phyloP scores from a whole-genome alignment of 2,329 filamentous ascomycete genomes.

The Colletotrichum graminicola region DNA sequence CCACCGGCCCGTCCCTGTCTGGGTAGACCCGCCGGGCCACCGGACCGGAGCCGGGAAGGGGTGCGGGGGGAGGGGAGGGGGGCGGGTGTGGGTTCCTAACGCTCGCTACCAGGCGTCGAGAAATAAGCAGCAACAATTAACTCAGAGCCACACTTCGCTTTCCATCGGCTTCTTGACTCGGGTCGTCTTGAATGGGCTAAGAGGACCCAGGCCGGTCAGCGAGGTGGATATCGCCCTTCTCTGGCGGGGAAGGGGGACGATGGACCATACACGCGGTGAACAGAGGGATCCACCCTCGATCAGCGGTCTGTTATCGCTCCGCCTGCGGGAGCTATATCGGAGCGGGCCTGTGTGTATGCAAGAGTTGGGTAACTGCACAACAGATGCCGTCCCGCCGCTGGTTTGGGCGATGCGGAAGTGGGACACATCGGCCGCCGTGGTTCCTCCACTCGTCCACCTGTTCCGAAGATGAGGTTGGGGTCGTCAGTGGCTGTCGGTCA shows the following conservation, averaged over 20 bases:
- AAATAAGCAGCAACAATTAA: neutral
- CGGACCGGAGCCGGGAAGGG: conserved; percentile 3
- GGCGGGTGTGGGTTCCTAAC: neutral
- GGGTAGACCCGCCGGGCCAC: neutral
- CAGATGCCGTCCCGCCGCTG: neutral
- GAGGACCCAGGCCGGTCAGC: neutral
- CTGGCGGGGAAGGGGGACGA: neutral
- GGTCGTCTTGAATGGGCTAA: too few species aligned
- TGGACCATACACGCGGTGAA: neutral
- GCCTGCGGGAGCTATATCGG: neutral
- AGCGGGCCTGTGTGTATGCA: neutral
- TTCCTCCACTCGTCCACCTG: neutral
- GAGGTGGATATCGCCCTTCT: neutral
- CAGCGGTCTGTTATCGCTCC: neutral
- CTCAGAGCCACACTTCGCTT: neutral
- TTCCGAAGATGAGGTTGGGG: neutral
- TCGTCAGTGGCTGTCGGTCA: neutral
- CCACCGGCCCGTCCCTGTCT: neutral
- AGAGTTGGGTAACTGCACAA: neutral
- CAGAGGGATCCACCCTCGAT: neutral
- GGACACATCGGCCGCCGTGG: neutral
- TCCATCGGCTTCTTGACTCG: neutral
- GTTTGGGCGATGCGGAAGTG: neutral
- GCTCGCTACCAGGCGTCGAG: neutral
- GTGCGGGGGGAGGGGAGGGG: too few species aligned